A percentile compares a stretch with the other conserved stretches of the same genome.
Conservation (phyloP, 176 grass and related monocot species). For the Phoenix roebelenii region DNA sequence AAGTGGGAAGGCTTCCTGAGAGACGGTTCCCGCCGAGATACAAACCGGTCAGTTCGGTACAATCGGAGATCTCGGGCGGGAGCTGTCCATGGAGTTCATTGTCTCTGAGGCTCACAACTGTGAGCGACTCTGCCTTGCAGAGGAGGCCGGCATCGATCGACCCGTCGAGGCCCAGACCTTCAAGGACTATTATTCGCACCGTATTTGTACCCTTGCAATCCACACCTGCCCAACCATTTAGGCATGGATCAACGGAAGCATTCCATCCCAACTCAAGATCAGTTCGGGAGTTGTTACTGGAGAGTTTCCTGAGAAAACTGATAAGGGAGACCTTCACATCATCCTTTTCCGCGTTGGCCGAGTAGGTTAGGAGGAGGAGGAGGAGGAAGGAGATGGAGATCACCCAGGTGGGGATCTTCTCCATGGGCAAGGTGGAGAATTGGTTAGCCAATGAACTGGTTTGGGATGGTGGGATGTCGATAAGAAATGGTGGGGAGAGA, state of each 20-base stretch:
- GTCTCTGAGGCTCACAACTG: not conserved
- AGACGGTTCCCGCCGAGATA: conserved; percentile 19
- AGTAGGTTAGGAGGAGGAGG: conserved; percentile 3
- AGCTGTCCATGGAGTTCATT: conserved; percentile 26
- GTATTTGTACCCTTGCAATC: not conserved
- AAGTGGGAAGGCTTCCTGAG: conserved; percentile 27
- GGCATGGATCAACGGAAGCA: conserved; percentile 21
- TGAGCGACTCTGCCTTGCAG: conserved; percentile 22
- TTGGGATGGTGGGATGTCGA: no score
- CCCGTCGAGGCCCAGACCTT: conserved; percentile 11
- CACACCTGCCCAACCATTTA: not conserved
- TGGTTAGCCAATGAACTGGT: no score
- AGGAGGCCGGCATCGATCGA: conserved; percentile 28
- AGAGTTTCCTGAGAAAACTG: conserved; percentile 21
- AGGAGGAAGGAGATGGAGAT: not conserved
- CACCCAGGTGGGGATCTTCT: no score
- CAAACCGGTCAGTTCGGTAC: conserved; percentile 15
- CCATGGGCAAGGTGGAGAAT: no score
- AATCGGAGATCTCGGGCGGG: conserved; percentile 21
- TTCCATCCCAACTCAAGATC: conserved; percentile 12
- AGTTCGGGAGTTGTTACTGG: not conserved
- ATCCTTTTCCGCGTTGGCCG: not conserved
- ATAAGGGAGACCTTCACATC: conserved; percentile 19
- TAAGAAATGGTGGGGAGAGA: no score
- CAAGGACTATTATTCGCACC: not conserved